Conservation (phyloP, 108 stramenopile genomes). For the Aurantiochytrium sp. region DNA sequence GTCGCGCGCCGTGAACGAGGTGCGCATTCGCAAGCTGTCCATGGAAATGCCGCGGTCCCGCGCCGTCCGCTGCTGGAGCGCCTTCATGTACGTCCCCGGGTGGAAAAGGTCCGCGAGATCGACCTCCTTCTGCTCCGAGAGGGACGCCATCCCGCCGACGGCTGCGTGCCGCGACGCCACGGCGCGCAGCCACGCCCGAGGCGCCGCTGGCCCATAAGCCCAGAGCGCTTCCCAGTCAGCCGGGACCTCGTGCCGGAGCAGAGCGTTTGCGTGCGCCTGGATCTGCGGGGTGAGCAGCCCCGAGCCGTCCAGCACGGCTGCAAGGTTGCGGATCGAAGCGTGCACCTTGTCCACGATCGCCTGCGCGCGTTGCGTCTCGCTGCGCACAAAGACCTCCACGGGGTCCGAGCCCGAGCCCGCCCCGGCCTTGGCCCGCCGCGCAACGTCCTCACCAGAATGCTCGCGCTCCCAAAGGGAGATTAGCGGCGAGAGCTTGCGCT, state of each 20-base stretch:
- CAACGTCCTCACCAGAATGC: background rate
- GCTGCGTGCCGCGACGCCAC: slow-evolving; percentile 46
- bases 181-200: slow-evolving; percentile 49
- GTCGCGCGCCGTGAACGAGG: slow-evolving; percentile 46
- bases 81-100: slow-evolving; percentile 60
- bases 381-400: background rate
- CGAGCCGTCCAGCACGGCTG: slow-evolving; percentile 25
- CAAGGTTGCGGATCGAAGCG: background rate
- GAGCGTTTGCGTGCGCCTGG: background rate
- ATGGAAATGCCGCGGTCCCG: slow-evolving; percentile 48
- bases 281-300: slow-evolving; percentile 25
- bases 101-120: slow-evolving; percentile 54
- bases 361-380: slow-evolving; percentile 36
- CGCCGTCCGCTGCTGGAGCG: slow-evolving; percentile 57
- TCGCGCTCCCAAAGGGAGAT: slow-evolving; percentile 51
- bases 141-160: slow-evolving; percentile 25
- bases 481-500: slow-evolving; percentile 44
- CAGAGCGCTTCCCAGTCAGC: slow-evolving; percentile 14
- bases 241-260: background rate
- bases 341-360: slow-evolving; percentile 44
- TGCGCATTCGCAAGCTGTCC: slow-evolving; percentile 44
- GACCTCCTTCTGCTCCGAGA: slow-evolving; percentile 35
- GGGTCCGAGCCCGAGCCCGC: no score
- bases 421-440: no score
- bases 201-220: slow-evolving; percentile 16